Base-by-base conservation (phyloP, 306 rosid genomes). In the Glycine latifolia region DNA sequence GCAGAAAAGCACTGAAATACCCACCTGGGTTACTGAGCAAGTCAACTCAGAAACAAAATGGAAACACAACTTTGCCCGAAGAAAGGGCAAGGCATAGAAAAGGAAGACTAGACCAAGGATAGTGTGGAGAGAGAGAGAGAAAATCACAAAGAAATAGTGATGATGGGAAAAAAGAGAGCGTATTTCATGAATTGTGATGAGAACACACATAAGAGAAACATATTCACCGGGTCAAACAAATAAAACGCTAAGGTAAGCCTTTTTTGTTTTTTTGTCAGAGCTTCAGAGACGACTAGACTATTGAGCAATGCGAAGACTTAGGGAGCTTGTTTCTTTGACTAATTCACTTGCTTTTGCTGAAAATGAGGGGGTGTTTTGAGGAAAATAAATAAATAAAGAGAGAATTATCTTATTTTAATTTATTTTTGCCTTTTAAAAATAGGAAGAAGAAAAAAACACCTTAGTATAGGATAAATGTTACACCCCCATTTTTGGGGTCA, bases 251-350 rank as follows among this genome's bases (percentile, higher is more conserved):
- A 56, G 58, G 14, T 39, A 69, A 50, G 14, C 9, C 35, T 49
- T 33, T 6, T 12, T 46, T 46, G 5, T n/a, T 47, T 46, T 26
- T 67, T 55, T 8, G 46, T 35, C 7, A 39, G 44, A 39, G 44
- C 7, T 46, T 55, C 7, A 55, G 70, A 37, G 79, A 77, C 10
- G 70, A 78, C 55, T 46, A 1, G 7, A 62, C 80, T 48, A 20
- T 47, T 55, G 43, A 5, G 26, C 63, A 49, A 60, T 13, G 76
- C 77, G 54, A 60, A 76, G 85, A 77, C 80, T 85, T 55, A 14
- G 5, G 4, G 5, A 71, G 37, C 39, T 65, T 65, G 67, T 72
- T 77, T 71, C 58, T 81, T 83, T 83, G 86, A 77, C 86, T 71
- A 26, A 17, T 39, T 49, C 75, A 20, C 82, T 47, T 3, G 71